These are phyloP conservation scores for Trichosporon ovoides DNA, from an alignment of 1,284 basidiomycete genomes.

Conservation along the genomic window DNA sequence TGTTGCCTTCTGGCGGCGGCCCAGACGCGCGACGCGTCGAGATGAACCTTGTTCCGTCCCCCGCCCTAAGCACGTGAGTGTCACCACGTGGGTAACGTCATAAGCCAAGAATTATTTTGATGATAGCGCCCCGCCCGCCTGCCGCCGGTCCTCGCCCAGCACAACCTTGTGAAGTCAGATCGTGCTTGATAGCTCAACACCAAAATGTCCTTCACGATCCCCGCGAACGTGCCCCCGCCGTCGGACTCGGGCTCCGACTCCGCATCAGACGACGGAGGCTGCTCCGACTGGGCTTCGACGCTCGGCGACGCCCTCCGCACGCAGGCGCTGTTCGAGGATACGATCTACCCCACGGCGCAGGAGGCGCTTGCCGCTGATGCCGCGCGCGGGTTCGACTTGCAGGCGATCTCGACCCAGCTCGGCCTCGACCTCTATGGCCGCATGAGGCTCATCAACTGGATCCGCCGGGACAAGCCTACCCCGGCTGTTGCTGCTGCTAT, in stretches of 20 bases:
- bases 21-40: neutral
- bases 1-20: neutral
- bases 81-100: neutral
- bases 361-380: conserved; percentile 63
- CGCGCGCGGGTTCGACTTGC: conserved; percentile 49
- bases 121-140: too few relatives aligned
- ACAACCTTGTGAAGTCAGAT: too few relatives aligned
- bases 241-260: conserved; percentile 22
- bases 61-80: conserved; percentile 1
- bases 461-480: conserved; percentile 57
- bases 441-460: conserved; percentile 79
- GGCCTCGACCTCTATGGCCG: conserved; percentile 63
- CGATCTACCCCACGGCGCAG: conserved; percentile 57
- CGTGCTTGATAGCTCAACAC: too few relatives aligned
- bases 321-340: conserved; percentile 74
- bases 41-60: conserved; percentile 1
- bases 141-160: too few relatives aligned
- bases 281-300: conserved; percentile 43
- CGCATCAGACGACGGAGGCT: conserved; percentile 27
- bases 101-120: conserved; percentile 8
- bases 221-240: conserved; percentile 15
- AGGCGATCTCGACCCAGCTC: conserved; percentile 23
- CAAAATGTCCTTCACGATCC: conserved; percentile 18
- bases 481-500: conserved; percentile 5
- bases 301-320: conserved; percentile 50